Evolutionary conservation across 2,329 filamentous ascomycete species (phyloP).

Genomic region (Stemphylium beticola): DNA sequence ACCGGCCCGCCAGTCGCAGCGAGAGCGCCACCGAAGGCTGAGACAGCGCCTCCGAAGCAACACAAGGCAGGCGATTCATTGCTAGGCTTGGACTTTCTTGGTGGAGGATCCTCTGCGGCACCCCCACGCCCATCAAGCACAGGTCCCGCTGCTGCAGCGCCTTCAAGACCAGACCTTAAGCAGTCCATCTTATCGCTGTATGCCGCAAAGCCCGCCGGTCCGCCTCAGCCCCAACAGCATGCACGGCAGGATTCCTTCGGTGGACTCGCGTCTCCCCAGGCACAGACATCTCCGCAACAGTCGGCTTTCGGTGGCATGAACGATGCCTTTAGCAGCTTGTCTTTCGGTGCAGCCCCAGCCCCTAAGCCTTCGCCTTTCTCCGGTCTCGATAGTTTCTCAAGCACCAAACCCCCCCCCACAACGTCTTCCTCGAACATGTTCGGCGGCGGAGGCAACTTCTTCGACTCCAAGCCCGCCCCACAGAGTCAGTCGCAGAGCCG

Average conservation of each 20-base stretch:
- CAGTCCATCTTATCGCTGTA: constrained; percentile 97
- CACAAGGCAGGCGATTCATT: constrained; percentile 84
- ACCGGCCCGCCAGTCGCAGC: constrained; percentile 68
- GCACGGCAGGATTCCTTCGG: constrained; percentile 57
- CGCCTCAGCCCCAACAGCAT: constrained; percentile 59
- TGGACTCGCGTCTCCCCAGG: constrained; percentile 56
- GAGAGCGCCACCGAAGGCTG: constrained; percentile 67
- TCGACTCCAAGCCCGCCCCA: constrained; percentile 68
- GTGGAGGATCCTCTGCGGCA: constrained; percentile 71
- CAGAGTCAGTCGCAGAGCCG: constrained; percentile 53
- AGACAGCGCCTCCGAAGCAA: constrained; percentile 63
- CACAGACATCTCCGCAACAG: constrained; percentile 43
- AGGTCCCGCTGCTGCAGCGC: constrained; percentile 64
- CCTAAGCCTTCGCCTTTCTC: constrained; percentile 70
- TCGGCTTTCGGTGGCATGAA: constrained; percentile 70
- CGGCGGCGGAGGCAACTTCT: constrained; percentile 78
- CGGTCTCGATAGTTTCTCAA: constrained; percentile 62
- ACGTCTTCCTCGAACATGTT: constrained; percentile 58
- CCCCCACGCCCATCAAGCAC: constrained; percentile 80
- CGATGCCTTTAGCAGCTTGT: constrained; percentile 79
- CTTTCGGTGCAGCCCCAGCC: constrained; percentile 59
- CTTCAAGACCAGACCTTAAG: constrained; percentile 90
- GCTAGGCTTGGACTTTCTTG: constrained; percentile 91
- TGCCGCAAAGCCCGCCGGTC: constrained; percentile 77
- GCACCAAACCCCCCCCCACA: constrained; percentile 42